A percentile compares a stretch with the other conserved stretches of the same genome.
Evolutionary conservation across 345 rosid genomes (phyloP).

Genomic region (Leavenworthia alabamica): DNA sequence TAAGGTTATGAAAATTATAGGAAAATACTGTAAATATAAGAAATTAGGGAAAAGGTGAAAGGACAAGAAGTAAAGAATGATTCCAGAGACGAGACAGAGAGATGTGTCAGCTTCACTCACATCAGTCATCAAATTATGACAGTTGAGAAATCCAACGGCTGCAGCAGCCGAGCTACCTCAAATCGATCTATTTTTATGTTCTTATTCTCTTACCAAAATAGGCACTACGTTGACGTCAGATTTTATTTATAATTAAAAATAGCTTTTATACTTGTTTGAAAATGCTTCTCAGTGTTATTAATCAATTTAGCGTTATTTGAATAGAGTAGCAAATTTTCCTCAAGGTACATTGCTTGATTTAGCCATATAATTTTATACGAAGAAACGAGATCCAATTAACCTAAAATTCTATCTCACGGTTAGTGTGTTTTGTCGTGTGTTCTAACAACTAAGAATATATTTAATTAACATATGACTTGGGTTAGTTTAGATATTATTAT

Average conservation of each 20-base stretch:
- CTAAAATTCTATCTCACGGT: no score
- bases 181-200: conserved; percentile 13
- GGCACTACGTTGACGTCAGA: neutral
- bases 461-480: no score
- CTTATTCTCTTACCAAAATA: neutral
- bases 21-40: neutral
- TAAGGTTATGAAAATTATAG: neutral
- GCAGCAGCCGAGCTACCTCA: conserved; percentile 13
- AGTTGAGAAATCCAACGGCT: conserved; percentile 16
- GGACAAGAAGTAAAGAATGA: conserved; percentile 10
- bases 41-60: neutral
- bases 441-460: no score
- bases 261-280: neutral
- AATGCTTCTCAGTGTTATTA: no score
- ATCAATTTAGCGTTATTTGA: no score
- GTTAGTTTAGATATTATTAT: no score
- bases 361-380: no score
- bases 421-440: no score
- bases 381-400: no score
- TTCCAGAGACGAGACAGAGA: conserved; percentile 18
- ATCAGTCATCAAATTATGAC: conserved; percentile 19
- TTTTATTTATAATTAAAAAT: neutral
- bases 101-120: conserved; percentile 18
- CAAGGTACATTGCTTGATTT: no score
- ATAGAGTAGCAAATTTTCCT: no score